Percentiles rank a stretch among this genome's conserved stretches.
These are phyloP conservation scores for Hanseniaspora gamundiae DNA, from an alignment of 1,139 yeast genomes.

Conservation along the genomic window DNA sequence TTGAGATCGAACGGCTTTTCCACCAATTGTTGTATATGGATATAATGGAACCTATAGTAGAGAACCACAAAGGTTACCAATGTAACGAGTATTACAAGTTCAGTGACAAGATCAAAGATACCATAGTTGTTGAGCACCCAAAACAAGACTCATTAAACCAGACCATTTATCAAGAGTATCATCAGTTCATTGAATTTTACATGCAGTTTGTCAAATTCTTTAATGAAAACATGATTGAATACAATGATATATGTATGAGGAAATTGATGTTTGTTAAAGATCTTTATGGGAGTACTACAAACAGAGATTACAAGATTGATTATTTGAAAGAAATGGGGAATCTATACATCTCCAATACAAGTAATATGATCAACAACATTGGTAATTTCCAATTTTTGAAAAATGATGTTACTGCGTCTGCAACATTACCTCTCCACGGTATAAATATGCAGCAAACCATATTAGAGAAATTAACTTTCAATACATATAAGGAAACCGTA, in stretches of 20 bases:
- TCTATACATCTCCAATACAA: not conserved
- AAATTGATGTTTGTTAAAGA: not conserved
- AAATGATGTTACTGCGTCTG: not conserved
- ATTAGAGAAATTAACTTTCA: not conserved
- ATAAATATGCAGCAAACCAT: not conserved
- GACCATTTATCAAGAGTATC: not conserved
- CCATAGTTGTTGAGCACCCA: too few relatives aligned
- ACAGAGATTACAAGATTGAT: not conserved
- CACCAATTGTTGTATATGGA: not conserved
- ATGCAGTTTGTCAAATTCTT: not conserved
- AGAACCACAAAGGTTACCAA: not conserved
- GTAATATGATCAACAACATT: not conserved
- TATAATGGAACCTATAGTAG: not conserved
- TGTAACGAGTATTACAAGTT: not conserved
- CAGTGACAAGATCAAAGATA: not conserved
- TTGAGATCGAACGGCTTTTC: not conserved
- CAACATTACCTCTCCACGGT: not conserved
- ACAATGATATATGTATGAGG: not conserved
- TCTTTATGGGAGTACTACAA: not conserved
- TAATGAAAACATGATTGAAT: not conserved
- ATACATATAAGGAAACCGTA: not conserved
- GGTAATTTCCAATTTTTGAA: not conserved
- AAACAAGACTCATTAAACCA: too few relatives aligned
- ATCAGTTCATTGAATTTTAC: not conserved
- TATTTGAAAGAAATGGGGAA: not conserved